These are phyloP conservation scores for Lactifluus piperatus DNA, from an alignment of 768 basidiomycete species.

Conservation along the genomic window DNA sequence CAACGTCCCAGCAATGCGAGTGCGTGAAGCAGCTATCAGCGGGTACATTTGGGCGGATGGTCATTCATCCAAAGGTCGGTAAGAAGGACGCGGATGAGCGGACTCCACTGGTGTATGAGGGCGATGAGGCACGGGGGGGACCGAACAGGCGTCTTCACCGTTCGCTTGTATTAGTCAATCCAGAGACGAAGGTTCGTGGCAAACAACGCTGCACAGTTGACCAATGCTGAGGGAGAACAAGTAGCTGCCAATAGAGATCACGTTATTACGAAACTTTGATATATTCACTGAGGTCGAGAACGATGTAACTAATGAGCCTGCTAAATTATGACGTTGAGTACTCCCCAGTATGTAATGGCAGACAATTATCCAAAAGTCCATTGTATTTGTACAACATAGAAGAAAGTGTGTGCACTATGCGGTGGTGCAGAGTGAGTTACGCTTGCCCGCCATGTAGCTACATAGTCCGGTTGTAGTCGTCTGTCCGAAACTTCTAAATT, in stretches of 20 bases:
- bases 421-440: background rate
- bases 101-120: conserved; percentile 52
- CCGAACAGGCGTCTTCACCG: conserved; percentile 52
- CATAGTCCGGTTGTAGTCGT: conserved; percentile 13
- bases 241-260: conserved; percentile 44
- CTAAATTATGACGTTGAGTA: conserved; percentile 1
- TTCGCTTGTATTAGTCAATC: conserved; percentile 36
- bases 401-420: background rate
- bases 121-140: conserved; percentile 61
- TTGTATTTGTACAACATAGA: no score
- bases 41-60: conserved; percentile 53
- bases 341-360: background rate
- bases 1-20: conserved; percentile 38
- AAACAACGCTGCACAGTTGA: background rate
- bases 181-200: conserved; percentile 41
- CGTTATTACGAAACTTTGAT: conserved; percentile 55
- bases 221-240: background rate
- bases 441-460: background rate
- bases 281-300: conserved; percentile 43
- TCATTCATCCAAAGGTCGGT: conserved; percentile 42
- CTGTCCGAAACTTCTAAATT: no score
- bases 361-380: no score
- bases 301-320: background rate
- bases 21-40: conserved; percentile 39
- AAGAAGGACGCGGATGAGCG: conserved; percentile 36